Percentiles rank a stretch among this genome's conserved stretches.
These are phyloP conservation scores for Xylariomycetidae sp. DNA, from an alignment of 2,329 filamentous ascomycete species.

Conservation along the genomic window DNA sequence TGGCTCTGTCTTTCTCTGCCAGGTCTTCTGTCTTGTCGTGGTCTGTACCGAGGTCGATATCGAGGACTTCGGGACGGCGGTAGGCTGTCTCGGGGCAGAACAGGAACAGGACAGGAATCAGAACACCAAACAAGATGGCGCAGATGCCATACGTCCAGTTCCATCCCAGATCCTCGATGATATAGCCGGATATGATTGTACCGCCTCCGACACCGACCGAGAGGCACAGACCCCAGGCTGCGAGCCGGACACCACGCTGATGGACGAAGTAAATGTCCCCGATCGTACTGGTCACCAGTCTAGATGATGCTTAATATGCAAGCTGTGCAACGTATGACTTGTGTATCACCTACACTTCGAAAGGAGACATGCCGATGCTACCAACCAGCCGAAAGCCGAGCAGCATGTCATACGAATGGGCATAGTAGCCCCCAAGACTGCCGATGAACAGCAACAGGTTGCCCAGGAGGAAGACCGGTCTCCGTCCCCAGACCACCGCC, in stretches of 20 bases:
- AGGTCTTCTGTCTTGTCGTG: constrained; percentile 1
- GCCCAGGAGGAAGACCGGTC: constrained; percentile 28
- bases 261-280: constrained; percentile 28
- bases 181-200: constrained; percentile 22
- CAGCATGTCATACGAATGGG: constrained; percentile 7
- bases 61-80: constrained; percentile 18
- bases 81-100: constrained; percentile 38
- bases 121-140: constrained; percentile 29
- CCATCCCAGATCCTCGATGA: constrained; percentile 23
- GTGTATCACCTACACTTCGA: constrained; percentile 26
- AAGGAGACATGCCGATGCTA: constrained; percentile 22
- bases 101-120: constrained; percentile 30
- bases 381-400: constrained; percentile 20
- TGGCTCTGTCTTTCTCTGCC: not conserved
- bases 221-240: constrained; percentile 21
- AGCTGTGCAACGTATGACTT: no score
- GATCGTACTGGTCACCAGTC: constrained; percentile 25
- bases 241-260: constrained; percentile 24
- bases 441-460: constrained; percentile 25
- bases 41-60: constrained; percentile 13
- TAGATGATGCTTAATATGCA: constrained; percentile 1
- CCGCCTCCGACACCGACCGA: constrained; percentile 19
- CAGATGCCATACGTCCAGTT: constrained; percentile 31
- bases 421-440: constrained; percentile 22
- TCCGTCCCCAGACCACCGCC: constrained; percentile 25